Evolutionary conservation across 164 flowering plant genomes (phyloP).

Genomic region (Nymphaea thermarum): DNA sequence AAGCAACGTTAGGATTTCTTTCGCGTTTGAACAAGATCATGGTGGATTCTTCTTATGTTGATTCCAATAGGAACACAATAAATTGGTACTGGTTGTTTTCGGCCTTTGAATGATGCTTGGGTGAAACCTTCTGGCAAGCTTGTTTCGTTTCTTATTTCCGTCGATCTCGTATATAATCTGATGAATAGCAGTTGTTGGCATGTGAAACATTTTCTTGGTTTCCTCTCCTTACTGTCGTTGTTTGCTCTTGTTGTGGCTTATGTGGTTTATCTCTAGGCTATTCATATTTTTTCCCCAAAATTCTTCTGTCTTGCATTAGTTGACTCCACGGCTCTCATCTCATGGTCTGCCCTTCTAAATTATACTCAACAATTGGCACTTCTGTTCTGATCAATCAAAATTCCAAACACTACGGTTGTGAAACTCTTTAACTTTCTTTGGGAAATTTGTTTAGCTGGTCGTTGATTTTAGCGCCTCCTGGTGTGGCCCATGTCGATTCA

Average conservation of each 20-base stretch:
- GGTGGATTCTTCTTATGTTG: too few species aligned
- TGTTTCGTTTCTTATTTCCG: background rate
- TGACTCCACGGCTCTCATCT: background rate
- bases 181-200: too few species aligned
- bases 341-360: background rate
- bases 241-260: background rate
- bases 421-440: background rate
- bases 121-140: background rate
- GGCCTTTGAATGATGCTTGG: background rate
- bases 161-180: background rate
- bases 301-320: background rate
- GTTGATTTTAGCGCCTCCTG: slow-evolving; percentile 74
- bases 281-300: background rate
- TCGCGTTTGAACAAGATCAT: too few species aligned
- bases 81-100: background rate
- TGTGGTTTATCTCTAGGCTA: background rate
- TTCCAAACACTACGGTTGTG: background rate
- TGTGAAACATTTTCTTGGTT: too few species aligned
- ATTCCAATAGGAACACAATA: too few species aligned
- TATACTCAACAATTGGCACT: background rate
- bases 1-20: background rate
- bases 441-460: slow-evolving; percentile 17
- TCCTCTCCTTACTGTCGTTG: too few species aligned
- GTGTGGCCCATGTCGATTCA: slow-evolving; percentile 81
- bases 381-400: background rate